Evolutionary conservation across 2,329 filamentous ascomycete species (phyloP).

Genomic region (Metarhizium anisopliae): DNA sequence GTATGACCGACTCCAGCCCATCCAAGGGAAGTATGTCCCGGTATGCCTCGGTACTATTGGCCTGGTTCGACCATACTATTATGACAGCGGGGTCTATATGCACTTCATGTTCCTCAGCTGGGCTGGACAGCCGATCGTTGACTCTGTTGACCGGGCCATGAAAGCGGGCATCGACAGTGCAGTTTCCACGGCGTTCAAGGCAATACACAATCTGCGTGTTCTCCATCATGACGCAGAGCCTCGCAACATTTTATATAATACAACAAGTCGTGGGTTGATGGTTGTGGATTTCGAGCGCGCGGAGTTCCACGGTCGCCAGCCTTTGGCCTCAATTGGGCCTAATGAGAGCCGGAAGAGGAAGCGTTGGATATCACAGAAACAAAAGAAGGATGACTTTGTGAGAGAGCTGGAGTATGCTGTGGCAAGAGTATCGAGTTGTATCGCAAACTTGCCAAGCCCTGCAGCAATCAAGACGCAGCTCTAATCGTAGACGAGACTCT

Average conservation of each 20-base stretch:
- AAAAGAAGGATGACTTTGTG: conserved; percentile 12
- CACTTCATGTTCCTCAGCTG: conserved; percentile 27
- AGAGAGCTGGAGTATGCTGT: conserved; percentile 2
- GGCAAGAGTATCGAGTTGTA: too few species aligned
- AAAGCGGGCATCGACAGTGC: not conserved
- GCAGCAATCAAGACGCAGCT: too few species aligned
- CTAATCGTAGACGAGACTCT: too few species aligned
- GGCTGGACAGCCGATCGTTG: conserved; percentile 11
- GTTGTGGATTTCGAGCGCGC: conserved; percentile 24
- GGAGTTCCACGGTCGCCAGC: conserved; percentile 11
- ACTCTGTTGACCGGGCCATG: not conserved
- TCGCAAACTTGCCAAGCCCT: too few species aligned
- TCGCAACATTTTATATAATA: conserved; percentile 23
- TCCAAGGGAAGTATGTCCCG: conserved; percentile 25
- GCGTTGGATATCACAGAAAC: conserved; percentile 4
- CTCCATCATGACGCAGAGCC: conserved; percentile 20
- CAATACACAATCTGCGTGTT: conserved; percentile 13
- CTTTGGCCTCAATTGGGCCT: conserved; percentile 12
- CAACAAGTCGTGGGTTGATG: conserved; percentile 15
- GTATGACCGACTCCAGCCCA: conserved; percentile 18
- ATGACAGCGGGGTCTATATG: conserved; percentile 18
- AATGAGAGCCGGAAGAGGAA: conserved; percentile 16
- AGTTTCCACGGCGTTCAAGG: not conserved
- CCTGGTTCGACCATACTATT: conserved; percentile 21
- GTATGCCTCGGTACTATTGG: conserved; percentile 24